Conservation (phyloP, 1,284 basidiomycete species). For the Papiliotrema fonsecae region DNA sequence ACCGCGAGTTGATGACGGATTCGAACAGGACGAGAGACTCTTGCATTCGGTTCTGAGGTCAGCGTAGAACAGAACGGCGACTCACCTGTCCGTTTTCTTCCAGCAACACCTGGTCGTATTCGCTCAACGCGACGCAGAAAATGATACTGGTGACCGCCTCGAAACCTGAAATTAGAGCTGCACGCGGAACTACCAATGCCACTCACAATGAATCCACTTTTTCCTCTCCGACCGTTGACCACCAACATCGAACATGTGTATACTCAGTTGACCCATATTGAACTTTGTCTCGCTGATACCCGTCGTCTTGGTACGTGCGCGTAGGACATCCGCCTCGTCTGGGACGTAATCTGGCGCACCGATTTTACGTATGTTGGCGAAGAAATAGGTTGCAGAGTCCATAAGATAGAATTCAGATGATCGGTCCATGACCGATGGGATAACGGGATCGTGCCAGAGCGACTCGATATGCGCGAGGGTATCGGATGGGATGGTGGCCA, state of each 20-base stretch:
- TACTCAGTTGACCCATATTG: conserved; percentile 51
- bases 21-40: conserved; percentile 92
- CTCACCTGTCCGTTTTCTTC: conserved; percentile 59
- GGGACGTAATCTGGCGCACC: conserved; percentile 75
- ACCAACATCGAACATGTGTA: conserved; percentile 85
- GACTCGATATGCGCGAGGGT: conserved; percentile 74
- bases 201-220: conserved; percentile 82
- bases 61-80: not conserved
- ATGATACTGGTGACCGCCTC: conserved; percentile 93
- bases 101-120: conserved; percentile 85
- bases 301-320: conserved; percentile 84
- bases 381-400: conserved; percentile 94
- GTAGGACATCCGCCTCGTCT: conserved; percentile 80
- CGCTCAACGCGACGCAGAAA: conserved; percentile 87
- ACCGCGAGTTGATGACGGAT: conserved; percentile 92
- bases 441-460: conserved; percentile 87
- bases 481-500: conserved; percentile 45
- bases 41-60: conserved; percentile 80
- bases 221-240: conserved; percentile 89
- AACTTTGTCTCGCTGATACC: conserved; percentile 85
- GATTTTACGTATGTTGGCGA: conserved; percentile 77
- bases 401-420: conserved; percentile 89
- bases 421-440: conserved; percentile 79
- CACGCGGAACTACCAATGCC: not conserved
- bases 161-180: conserved; percentile 51